phyloP scores from a whole-genome alignment of 495 filamentous ascomycete species.

The Neurospora cerealis region DNA sequence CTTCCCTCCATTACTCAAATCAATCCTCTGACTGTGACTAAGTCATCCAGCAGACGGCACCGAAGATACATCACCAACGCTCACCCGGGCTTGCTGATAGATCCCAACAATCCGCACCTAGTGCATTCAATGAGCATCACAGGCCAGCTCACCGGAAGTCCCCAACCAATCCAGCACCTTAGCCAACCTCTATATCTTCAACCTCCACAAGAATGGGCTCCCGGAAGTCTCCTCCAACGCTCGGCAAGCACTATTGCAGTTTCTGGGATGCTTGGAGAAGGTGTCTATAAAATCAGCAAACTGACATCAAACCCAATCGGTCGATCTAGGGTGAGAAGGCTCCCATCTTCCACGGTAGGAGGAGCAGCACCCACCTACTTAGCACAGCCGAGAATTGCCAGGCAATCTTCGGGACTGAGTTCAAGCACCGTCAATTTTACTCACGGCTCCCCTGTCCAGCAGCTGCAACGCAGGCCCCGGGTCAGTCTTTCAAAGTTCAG shows the following conservation, averaged over 20 bases:
- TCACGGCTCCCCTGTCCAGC: not conserved
- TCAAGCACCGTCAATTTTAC: not conserved
- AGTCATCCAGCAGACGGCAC: not conserved
- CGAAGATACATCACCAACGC: not conserved
- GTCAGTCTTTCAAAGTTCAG: not conserved
- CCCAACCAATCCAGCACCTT: conserved; percentile 7
- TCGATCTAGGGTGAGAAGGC: conserved; percentile 3
- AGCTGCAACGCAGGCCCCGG: not conserved
- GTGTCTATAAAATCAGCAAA: conserved; percentile 21
- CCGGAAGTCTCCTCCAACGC: conserved; percentile 1
- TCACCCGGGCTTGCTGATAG: not conserved
- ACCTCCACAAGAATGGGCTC: conserved; percentile 5
- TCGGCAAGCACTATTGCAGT: conserved; percentile 12
- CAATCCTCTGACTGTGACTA: not conserved
- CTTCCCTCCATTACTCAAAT: not conserved
- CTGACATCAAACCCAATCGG: conserved; percentile 3
- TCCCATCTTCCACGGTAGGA: not conserved
- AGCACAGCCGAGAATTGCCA: not conserved
- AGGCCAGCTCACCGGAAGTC: not conserved
- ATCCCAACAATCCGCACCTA: not conserved
- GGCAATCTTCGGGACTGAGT: not conserved
- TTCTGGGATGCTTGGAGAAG: conserved; percentile 14
- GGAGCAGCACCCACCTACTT: not conserved
- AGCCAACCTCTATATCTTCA: not conserved
- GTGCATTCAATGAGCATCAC: not conserved